Base-by-base conservation (phyloP, 805 yeast species). In the Ogataea nonfermentans region DNA sequence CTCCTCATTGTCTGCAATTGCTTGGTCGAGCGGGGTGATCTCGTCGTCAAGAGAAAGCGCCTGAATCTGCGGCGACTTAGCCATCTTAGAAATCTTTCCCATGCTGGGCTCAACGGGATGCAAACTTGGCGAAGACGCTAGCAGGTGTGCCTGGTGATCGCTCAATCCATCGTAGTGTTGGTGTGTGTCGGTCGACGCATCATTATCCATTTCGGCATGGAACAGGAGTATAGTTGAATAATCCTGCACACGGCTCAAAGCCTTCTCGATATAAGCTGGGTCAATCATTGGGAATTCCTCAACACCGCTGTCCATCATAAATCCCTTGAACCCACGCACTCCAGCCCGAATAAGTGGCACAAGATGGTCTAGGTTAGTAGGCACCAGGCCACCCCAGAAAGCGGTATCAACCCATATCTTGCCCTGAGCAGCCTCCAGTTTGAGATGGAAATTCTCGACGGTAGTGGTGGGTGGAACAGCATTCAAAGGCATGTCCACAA, bases 401-500 rank as follows among this genome's bases (percentile, higher is more conserved):
- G 89, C 97, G 6, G 84, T 86, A 58, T 90, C 96, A 24, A 86
- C 93, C 95, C 95, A 90, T 42, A 87, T 74, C 62, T 90, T 84
- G 39, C 79, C 83, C 46, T 69, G 62, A 1, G 96, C 95, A 1
- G 96, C 96, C 13, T 73, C 67, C 44, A 88, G 69, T 59, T 90
- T 90, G 48, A 76, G 65, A 46, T 84, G 70, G 57, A 90, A 77
- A 61, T 90, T 87, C 41, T 74, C 76, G 10, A 90, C 66, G 1
- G 84, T 86, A 1, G 97, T 91, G 0, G 97, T 90, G 22, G 98
- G 97, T 0, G 98, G 98, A 32, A 90, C 81, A 3, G 96, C 96
- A 62, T 90, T 90, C 57, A 90, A 67, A 0, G 98, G 98, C 98
- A 90, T 90, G 60, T 90, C 98, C 13, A 90, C 75, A 13, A 90